phyloP scores from a whole-genome alignment of 306 rosid species.

The Quercus robur region DNA sequence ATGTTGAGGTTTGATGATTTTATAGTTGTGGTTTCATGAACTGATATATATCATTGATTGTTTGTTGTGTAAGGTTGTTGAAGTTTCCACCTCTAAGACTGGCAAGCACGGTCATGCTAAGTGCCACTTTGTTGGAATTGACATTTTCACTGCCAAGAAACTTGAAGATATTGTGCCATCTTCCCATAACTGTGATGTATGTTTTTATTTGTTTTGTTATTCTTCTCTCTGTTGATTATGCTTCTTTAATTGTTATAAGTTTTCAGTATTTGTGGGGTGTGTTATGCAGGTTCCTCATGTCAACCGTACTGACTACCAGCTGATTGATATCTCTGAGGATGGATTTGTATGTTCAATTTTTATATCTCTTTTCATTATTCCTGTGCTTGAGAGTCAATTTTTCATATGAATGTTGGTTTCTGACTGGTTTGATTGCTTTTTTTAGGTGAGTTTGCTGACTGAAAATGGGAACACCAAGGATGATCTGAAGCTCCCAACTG shows the following conservation, averaged over 20 bases:
- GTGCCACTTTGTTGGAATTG: conserved; percentile 81
- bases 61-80: conserved; percentile 23
- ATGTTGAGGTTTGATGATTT: neutral
- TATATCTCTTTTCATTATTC: neutral
- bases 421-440: neutral
- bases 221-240: neutral
- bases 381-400: neutral
- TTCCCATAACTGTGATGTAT: conserved; percentile 76
- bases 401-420: neutral
- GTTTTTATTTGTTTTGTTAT: neutral
- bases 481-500: conserved; percentile 52
- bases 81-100: conserved; percentile 45
- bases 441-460: conserved; percentile 61
- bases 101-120: conserved; percentile 57
- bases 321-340: conserved; percentile 41
- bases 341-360: conserved; percentile 47
- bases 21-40: neutral
- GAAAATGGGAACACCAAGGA: conserved; percentile 70
- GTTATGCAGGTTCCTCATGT: conserved; percentile 66
- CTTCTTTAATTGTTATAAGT: neutral
- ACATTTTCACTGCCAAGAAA: conserved; percentile 62
- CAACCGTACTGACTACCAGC: conserved; percentile 59
- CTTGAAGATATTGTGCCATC: conserved; percentile 77
- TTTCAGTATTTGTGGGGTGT: neutral
- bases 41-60: neutral